A percentile compares a stretch with the other conserved stretches of the same genome.
phyloP scores from a whole-genome alignment of 768 basidiomycete species.

The Trametopsis cervina region DNA sequence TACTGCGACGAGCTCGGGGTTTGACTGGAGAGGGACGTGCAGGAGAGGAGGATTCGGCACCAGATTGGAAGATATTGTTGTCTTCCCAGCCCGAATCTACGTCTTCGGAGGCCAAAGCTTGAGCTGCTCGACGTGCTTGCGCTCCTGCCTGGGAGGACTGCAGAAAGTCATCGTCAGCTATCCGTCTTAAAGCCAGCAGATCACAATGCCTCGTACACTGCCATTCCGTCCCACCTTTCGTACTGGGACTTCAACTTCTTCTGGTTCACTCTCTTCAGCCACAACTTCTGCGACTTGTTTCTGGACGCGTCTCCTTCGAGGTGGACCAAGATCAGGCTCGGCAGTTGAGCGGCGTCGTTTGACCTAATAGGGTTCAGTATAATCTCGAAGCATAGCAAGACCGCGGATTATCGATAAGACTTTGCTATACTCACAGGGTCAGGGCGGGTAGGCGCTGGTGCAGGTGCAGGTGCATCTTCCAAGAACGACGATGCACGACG shows the following conservation, averaged over 20 bases:
- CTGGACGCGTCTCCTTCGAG: slow-evolving; percentile 27
- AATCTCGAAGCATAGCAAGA: slow-evolving; percentile 12
- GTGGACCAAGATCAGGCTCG: slow-evolving; percentile 54
- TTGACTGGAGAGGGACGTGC: slow-evolving; percentile 49
- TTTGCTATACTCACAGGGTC: slow-evolving; percentile 45
- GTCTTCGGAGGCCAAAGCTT: slow-evolving; percentile 16
- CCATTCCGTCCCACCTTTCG: slow-evolving; percentile 61
- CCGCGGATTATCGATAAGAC: background rate
- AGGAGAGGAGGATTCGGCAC: slow-evolving; percentile 84
- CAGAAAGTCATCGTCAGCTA: background rate
- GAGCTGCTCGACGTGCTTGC: slow-evolving; percentile 50
- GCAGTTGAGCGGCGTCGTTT: slow-evolving; percentile 78
- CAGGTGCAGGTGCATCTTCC: slow-evolving; percentile 33
- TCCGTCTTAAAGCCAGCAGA: background rate
- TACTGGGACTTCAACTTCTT: slow-evolving; percentile 46
- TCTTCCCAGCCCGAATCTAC: slow-evolving; percentile 89
- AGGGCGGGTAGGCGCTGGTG: slow-evolving; percentile 28
- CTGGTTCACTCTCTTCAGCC: slow-evolving; percentile 72
- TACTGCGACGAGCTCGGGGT: slow-evolving; percentile 33
- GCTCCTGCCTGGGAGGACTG: slow-evolving; percentile 35
- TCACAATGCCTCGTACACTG: slow-evolving; percentile 46
- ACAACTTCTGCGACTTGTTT: slow-evolving; percentile 38
- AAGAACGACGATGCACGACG: slow-evolving; percentile 58
- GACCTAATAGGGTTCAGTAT: slow-evolving; percentile 37
- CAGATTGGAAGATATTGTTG: slow-evolving; percentile 85